Base-by-base conservation (phyloP, 2,329 filamentous ascomycete genomes). In the Coniella vitis region DNA sequence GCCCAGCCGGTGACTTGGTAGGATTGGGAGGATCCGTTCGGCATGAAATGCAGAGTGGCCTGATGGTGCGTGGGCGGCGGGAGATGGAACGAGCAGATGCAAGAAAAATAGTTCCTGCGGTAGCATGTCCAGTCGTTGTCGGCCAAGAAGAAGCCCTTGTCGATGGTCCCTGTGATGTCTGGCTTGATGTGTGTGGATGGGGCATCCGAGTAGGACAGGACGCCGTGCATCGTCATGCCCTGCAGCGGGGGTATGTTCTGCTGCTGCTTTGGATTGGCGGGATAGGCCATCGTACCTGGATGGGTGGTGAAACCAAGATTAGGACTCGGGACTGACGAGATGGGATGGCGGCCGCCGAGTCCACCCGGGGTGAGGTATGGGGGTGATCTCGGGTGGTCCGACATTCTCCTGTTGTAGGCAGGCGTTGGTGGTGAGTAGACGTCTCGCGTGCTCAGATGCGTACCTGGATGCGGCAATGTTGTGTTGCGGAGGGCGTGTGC, bases 91-190 rank as follows among this genome's bases (percentile, higher is more conserved):
- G 85, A 87, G 64, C 87, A 91, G 45, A 84, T 80, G 46, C 93
- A 89, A 0, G 87, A 84, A 63, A 95, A 93, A 67, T 95, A 95
- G 64, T 95, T 95, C 38, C 90, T 78, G 31, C 90, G 78, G 63
- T 95, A 95, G 68, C 90, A 95, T 0, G 90, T 95, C 89, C 89
- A 95, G 58, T 90, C 87, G 16, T 79, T 75, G 48, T 94, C 90
- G 3, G 77, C 78, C 32, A 83, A 71, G 63, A 95, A 95, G 68
- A 95, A 94, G 0, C 90, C 90, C 59, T 95, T 94, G 64, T 94
- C 87, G 52, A 95, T 89, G 58, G 81, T 84, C 32, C 87, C 87
- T 25, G 83, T 75, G 55, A 95, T 87, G 13, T 87, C 84, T 17
- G 86, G 76, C 55, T 82, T 83, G 56, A 93, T 75, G 25, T 41